Evolutionary conservation across 345 rosid species (phyloP).

Genomic region (Diplotaxis tenuifolia): DNA sequence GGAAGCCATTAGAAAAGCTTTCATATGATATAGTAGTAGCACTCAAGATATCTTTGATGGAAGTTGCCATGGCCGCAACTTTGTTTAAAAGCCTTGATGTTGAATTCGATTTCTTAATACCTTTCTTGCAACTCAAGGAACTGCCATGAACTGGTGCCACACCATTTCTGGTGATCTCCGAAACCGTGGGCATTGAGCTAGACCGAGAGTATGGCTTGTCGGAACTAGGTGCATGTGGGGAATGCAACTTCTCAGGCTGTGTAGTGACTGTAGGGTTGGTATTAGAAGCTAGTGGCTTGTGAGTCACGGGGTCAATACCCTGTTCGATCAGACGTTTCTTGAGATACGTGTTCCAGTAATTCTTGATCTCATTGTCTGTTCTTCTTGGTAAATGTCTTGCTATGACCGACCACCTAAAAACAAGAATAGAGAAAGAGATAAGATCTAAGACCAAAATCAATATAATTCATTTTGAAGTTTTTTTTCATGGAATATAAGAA

Average conservation of each 20-base stretch:
- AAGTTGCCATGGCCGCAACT: conserved; percentile 6
- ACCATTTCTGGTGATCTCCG: background rate
- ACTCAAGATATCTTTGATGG: conserved; percentile 18
- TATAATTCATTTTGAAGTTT: background rate
- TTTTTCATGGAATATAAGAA: background rate
- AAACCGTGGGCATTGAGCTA: conserved; percentile 26
- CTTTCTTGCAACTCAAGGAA: conserved; percentile 7
- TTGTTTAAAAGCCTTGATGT: conserved; percentile 24
- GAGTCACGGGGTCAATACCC: conserved; percentile 76
- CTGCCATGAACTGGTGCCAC: background rate
- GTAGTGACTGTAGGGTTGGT: conserved; percentile 8
- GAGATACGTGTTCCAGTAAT: conserved; percentile 69
- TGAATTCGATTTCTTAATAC: background rate
- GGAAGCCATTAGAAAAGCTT: conserved; percentile 17
- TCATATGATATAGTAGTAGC: conserved; percentile 15
- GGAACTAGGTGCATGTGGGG: conserved; percentile 7
- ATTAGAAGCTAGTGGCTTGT: conserved; percentile 43
- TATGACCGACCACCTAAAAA: conserved; percentile 63
- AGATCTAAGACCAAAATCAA: background rate
- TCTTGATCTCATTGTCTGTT: conserved; percentile 70
- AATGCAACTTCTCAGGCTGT: background rate
- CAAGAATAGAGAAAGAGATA: background rate
- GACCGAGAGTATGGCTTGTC: conserved; percentile 19
- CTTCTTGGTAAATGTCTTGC: conserved; percentile 65
- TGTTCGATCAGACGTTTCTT: conserved; percentile 67